A percentile compares a stretch with the other conserved stretches of the same genome.
These are phyloP conservation scores for Cryptococcus maquisensis DNA, from an alignment of 1,284 basidiomycete genomes.

Conservation along the genomic window DNA sequence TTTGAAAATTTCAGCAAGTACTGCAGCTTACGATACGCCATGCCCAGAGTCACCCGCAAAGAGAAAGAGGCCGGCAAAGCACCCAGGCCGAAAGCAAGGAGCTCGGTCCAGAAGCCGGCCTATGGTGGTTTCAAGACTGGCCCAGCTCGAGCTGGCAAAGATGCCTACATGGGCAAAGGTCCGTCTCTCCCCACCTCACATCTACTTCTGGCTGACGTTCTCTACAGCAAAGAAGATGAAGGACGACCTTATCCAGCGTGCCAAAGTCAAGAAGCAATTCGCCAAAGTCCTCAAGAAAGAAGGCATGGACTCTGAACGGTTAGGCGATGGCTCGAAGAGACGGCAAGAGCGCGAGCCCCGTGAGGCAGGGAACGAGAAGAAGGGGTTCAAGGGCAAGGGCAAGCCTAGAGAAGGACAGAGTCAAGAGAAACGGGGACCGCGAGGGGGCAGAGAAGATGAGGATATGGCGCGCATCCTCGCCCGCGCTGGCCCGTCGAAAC, in stretches of 20 bases:
- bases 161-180: conserved; percentile 51
- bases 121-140: conserved; percentile 44
- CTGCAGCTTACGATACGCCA: conserved; percentile 7
- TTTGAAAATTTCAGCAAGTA: background rate
- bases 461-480: background rate
- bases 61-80: conserved; percentile 34
- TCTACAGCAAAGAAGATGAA: conserved; percentile 53
- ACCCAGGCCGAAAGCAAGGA: conserved; percentile 13
- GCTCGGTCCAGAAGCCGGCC: conserved; percentile 1
- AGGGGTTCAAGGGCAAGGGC: background rate
- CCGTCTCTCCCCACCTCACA: conserved; percentile 1
- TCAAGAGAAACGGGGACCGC: background rate
- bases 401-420: background rate
- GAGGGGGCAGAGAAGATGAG: conserved; percentile 3
- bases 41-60: conserved; percentile 38
- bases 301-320: conserved; percentile 40
- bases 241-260: conserved; percentile 52
- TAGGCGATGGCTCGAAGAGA: conserved; percentile 23
- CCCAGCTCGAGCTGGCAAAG: conserved; percentile 41
- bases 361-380: background rate
- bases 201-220: background rate
- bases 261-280: conserved; percentile 53
- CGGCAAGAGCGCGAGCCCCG: conserved; percentile 5
- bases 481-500: background rate
- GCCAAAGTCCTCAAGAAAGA: conserved; percentile 51